Evolutionary conservation across 176 grass and related monocot species (phyloP), one percentile per base, ranked within the genome.

Genomic region (Triticum aestivum): DNA sequence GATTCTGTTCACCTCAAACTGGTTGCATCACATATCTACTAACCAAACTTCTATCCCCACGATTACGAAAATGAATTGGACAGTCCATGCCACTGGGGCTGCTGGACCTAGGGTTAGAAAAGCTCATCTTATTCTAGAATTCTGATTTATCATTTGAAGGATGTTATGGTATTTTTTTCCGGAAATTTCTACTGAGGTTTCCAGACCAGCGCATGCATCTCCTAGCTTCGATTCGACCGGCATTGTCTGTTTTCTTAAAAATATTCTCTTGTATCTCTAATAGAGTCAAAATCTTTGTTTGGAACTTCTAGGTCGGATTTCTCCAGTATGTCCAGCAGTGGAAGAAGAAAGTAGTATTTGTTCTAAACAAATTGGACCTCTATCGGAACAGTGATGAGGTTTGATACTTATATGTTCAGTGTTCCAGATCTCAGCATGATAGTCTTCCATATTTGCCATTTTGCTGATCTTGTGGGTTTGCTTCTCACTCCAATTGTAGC

Each of bases 261-360:
- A 21, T 21, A 17, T 18, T 85, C 5, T 75, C 20, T 34, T 59
- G 14, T 80, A 51, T 38, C 78, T 65, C 44, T 73, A 56, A 49
- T 85, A 38, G 34, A 78, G 8, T 29, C 75, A 37, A 77, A 82
- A n/a, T 14, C 7, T 11, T 83, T 88, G 17, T 58, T 90, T 11
- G 21, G 64, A 80, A 87, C 62, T 90, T 91, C 45, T 89, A 99
- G 97, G 97, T 99, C 37, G 85, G 74, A 89, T 99, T 99, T 94
- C 92, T 99, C 62, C 85, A 73, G 39, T 99, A 99, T 88, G 72
- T 94, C 6, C 92, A 99, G 30, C 97, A 99, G 83, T 98, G 97
- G 94, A 99, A 94, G 85, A 99, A 99, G 85, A 99, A 96, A 93
- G 87, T 99, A 61, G 89, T 99, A 61, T 99, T 99, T 96, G 82